Evolutionary conservation across 192 early-diverging fungal genomes (phyloP).

Genomic region (Pilobolus umbonatus): DNA sequence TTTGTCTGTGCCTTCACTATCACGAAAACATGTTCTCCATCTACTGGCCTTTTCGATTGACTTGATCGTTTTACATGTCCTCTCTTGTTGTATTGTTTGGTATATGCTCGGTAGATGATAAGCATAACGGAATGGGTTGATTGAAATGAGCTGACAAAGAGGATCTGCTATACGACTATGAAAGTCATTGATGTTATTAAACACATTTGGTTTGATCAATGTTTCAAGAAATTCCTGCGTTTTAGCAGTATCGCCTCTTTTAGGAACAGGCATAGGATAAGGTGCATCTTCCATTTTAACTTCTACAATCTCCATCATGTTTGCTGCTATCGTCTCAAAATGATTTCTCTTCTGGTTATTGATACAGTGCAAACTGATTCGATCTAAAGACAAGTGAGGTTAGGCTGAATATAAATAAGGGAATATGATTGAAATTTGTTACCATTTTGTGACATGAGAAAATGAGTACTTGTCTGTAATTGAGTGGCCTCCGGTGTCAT

Average conservation of each 20-base stretch:
- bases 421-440: not conserved
- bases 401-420: no score
- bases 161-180: not conserved
- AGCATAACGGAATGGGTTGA: slow-evolving; percentile 9
- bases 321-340: not conserved
- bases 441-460: slow-evolving; percentile 15
- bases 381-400: no score
- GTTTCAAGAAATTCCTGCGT: slow-evolving; percentile 11
- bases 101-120: slow-evolving; percentile 7
- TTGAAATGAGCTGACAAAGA: not conserved
- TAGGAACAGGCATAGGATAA: no score
- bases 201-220: slow-evolving; percentile 1
- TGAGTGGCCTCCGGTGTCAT: slow-evolving; percentile 11
- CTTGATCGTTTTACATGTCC: not conserved
- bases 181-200: not conserved
- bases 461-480: slow-evolving; percentile 10
- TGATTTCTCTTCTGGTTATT: no score
- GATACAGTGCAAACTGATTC: no score
- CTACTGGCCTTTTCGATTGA: slow-evolving; percentile 9
- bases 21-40: slow-evolving; percentile 20
- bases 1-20: slow-evolving; percentile 16
- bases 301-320: not conserved
- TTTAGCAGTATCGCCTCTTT: not conserved
- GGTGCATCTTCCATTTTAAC: not conserved
- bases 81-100: not conserved